These are phyloP conservation scores for Biscogniauxia sp. DNA, from an alignment of 2,329 filamentous ascomycete genomes.

Conservation along the genomic window DNA sequence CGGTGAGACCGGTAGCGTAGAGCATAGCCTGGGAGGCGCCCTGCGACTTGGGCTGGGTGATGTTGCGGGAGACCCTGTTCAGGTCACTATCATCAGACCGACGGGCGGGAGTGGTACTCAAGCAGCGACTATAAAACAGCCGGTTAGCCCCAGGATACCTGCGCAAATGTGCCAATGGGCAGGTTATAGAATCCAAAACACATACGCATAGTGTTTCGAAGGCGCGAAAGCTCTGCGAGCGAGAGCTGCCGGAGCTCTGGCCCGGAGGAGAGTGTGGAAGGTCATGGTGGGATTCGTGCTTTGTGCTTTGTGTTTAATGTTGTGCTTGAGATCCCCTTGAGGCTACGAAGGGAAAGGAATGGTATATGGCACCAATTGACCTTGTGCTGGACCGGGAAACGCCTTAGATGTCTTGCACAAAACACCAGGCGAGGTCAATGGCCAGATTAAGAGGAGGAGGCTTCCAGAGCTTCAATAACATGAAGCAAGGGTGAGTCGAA, in stretches of 20 bases:
- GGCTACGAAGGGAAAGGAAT: too few relatives aligned
- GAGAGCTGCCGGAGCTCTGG: conserved; percentile 30
- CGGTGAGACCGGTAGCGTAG: conserved; percentile 86
- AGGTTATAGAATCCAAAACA: neutral
- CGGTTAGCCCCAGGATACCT: conserved; percentile 10
- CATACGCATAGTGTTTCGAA: conserved; percentile 30
- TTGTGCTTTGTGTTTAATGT: too few relatives aligned
- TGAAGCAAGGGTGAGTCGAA: neutral
- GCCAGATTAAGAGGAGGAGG: neutral
- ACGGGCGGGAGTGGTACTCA: conserved; percentile 50
- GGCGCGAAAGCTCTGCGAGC: conserved; percentile 24
- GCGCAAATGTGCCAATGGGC: neutral
- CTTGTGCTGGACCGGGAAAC: conserved; percentile 5
- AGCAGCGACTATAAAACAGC: conserved; percentile 42
- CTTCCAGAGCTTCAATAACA: neutral
- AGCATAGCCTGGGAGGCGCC: conserved; percentile 99
- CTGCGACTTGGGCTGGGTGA: conserved; percentile 97
- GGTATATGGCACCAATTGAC: conserved; percentile 6
- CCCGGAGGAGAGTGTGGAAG: conserved; percentile 30
- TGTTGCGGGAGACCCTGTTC: conserved; percentile 79
- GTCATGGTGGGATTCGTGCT: conserved; percentile 28
- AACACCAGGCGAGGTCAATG: neutral
- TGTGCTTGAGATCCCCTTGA: too few relatives aligned
- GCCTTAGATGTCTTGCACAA: neutral
- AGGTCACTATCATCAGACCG: conserved; percentile 54